Percentiles rank a stretch among this genome's conserved stretches.
Evolutionary conservation across 2,329 filamentous ascomycete genomes (phyloP).

Genomic region (Aspergillus ustus): DNA sequence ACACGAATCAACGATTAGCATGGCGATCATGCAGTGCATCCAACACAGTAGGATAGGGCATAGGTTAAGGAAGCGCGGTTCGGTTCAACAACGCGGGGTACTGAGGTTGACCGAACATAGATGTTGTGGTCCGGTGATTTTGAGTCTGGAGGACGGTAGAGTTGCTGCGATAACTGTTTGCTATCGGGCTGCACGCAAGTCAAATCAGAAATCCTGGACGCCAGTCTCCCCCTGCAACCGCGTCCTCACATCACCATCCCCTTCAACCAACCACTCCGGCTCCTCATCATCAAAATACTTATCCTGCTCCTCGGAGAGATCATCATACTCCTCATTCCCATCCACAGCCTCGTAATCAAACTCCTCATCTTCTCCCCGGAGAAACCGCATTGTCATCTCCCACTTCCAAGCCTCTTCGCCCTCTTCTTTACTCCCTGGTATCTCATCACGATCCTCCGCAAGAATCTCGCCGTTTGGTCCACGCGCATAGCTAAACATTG

Average conservation of each 20-base stretch:
- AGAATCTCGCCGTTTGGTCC: slow-evolving; percentile 61
- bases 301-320: slow-evolving; percentile 68
- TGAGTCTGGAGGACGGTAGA: too few relatives aligned
- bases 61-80: too few relatives aligned
- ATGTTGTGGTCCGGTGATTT: too few relatives aligned
- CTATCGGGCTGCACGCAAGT: slow-evolving; percentile 61
- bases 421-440: slow-evolving; percentile 65
- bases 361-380: slow-evolving; percentile 74
- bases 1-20: too few relatives aligned
- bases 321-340: slow-evolving; percentile 72
- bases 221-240: slow-evolving; percentile 66
- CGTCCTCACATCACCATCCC: slow-evolving; percentile 32
- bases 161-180: neutral
- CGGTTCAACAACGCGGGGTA: too few relatives aligned
- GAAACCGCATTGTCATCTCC: slow-evolving; percentile 74
- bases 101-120: too few relatives aligned
- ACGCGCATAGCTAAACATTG: slow-evolving; percentile 55
- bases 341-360: slow-evolving; percentile 79
- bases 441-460: slow-evolving; percentile 62
- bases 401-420: slow-evolving; percentile 71
- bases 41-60: too few relatives aligned
- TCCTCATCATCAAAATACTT: slow-evolving; percentile 81
- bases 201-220: slow-evolving; percentile 72
- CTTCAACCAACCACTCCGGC: slow-evolving; percentile 64
- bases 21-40: too few relatives aligned